Percentiles rank a stretch among this genome's conserved stretches.
Conservation (phyloP, 305 asterid species). For the Fraxinus albicans region DNA sequence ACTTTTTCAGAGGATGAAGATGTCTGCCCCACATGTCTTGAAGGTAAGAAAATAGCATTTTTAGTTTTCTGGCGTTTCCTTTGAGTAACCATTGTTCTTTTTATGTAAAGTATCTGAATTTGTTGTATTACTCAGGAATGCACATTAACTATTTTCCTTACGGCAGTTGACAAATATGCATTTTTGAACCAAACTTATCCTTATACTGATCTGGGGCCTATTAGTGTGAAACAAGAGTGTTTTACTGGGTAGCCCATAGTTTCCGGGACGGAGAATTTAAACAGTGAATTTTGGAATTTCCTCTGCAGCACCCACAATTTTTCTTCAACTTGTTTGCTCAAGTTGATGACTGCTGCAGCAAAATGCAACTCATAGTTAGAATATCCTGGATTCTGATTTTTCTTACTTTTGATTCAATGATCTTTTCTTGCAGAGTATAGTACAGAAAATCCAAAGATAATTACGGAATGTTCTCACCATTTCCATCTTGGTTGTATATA, state of each 20-base stretch:
- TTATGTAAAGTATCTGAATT: conserved; percentile 1
- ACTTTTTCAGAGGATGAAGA: conserved; percentile 83
- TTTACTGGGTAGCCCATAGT: background rate
- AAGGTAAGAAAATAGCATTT: conserved; percentile 44
- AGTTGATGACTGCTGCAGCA: background rate
- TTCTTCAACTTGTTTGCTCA: conserved; percentile 7
- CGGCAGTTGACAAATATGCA: background rate
- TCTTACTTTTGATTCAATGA: conserved; percentile 12
- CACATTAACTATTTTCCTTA: background rate
- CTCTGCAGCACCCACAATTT: background rate
- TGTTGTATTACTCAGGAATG: background rate
- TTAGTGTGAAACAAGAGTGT: background rate
- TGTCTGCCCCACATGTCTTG: conserved; percentile 93
- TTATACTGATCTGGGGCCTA: background rate
- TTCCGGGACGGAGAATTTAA: background rate
- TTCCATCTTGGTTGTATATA: conserved; percentile 96
- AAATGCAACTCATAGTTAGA: background rate
- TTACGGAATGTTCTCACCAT: conserved; percentile 80
- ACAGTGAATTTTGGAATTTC: background rate
- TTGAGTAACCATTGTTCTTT: background rate
- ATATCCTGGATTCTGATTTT: background rate
- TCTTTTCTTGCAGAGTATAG: conserved; percentile 61
- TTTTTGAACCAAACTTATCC: background rate
- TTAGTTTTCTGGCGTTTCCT: background rate
- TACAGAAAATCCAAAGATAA: conserved; percentile 73